These are phyloP conservation scores for Rhodamnia argentea DNA, from an alignment of 345 rosid species.

Conservation along the genomic window DNA sequence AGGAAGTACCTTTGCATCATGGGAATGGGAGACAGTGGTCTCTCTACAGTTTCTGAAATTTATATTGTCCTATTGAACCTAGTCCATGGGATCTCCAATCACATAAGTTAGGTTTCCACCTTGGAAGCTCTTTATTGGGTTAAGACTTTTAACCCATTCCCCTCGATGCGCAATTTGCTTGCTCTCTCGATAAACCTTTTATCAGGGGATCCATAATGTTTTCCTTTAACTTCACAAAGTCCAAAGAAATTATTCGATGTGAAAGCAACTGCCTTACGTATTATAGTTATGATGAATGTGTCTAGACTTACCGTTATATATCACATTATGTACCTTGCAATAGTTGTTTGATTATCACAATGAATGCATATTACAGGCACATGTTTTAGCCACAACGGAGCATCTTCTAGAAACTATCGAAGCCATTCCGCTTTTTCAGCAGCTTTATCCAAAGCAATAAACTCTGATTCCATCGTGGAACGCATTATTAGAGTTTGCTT, in stretches of 20 bases:
- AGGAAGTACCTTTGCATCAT: background rate
- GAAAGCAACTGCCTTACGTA: background rate
- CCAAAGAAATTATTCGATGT: background rate
- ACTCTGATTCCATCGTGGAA: background rate
- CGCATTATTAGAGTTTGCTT: background rate
- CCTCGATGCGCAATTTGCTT: background rate
- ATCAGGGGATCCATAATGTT: fast-evolving
- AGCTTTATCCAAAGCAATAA: background rate
- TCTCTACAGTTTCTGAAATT: background rate
- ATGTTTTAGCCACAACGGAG: background rate
- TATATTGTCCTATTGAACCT: background rate
- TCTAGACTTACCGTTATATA: background rate
- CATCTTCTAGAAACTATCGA: background rate
- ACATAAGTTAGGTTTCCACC: background rate
- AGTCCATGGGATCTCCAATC: background rate
- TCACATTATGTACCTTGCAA: background rate
- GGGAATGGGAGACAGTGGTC: background rate
- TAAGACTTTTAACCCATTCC: background rate
- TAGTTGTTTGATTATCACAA: background rate
- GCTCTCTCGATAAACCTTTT: background rate
- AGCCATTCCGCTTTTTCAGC: fast-evolving
- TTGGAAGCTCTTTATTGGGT: background rate
- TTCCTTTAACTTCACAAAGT: background rate
- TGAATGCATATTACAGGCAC: fast-evolving
- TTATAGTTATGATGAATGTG: background rate